These are phyloP conservation scores for Didymella glomerata DNA, from an alignment of 2,329 filamentous ascomycete genomes.

Conservation along the genomic window DNA sequence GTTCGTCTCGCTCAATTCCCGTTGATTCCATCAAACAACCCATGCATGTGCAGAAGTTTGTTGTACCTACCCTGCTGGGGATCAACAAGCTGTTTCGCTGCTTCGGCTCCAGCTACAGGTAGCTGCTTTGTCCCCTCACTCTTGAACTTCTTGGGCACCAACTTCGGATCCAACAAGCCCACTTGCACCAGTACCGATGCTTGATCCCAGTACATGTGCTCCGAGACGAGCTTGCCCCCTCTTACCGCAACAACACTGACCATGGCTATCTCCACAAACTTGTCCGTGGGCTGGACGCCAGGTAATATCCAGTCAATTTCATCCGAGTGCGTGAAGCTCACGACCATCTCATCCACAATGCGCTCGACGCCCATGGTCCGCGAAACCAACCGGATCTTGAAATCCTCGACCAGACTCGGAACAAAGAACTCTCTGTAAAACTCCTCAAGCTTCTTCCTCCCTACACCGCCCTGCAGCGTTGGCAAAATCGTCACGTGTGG, in stretches of 20 bases:
- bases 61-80: slow-evolving; percentile 54
- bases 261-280: slow-evolving; percentile 63
- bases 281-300: slow-evolving; percentile 63
- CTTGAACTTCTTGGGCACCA: slow-evolving; percentile 57
- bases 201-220: slow-evolving; percentile 69
- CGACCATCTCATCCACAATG: slow-evolving; percentile 66
- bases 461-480: slow-evolving; percentile 56
- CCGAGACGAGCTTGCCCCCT: slow-evolving; percentile 62
- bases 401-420: slow-evolving; percentile 61
- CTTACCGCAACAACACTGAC: slow-evolving; percentile 64
- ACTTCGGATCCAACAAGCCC: slow-evolving; percentile 63
- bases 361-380: slow-evolving; percentile 65
- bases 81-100: slow-evolving; percentile 54
- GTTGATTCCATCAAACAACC: slow-evolving; percentile 39
- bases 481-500: slow-evolving; percentile 52
- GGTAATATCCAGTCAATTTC: slow-evolving; percentile 67
- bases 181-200: slow-evolving; percentile 65
- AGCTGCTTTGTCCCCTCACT: slow-evolving; percentile 52
- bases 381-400: slow-evolving; percentile 63
- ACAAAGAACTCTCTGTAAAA: slow-evolving; percentile 68
- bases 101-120: slow-evolving; percentile 53
- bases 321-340: slow-evolving; percentile 64
- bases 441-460: slow-evolving; percentile 52
- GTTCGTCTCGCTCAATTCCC: slow-evolving; percentile 4
- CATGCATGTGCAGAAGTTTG: slow-evolving; percentile 48